These are phyloP conservation scores for Cladosporium sp. DNA, from an alignment of 2,329 filamentous ascomycete species.

Conservation along the genomic window DNA sequence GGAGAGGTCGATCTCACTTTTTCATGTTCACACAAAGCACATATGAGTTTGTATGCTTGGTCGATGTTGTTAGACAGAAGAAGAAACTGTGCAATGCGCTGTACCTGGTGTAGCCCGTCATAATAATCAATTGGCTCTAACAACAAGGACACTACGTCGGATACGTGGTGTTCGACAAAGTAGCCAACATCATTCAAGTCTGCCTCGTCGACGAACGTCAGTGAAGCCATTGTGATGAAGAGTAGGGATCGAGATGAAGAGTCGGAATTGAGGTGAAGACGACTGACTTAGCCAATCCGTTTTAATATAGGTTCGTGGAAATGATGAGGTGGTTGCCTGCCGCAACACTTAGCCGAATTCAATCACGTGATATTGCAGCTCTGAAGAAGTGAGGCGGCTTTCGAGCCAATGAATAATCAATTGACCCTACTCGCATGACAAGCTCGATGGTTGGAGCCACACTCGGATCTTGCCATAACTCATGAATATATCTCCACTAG, in stretches of 20 bases:
- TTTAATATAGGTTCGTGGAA: too few species aligned
- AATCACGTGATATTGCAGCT: background rate
- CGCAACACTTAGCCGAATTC: background rate
- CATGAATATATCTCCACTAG: background rate
- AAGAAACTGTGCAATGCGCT: background rate
- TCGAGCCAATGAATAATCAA: background rate
- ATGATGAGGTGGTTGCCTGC: too few species aligned
- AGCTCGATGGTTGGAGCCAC: background rate
- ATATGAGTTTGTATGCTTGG: background rate
- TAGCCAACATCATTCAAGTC: background rate
- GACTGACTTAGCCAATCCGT: too few species aligned
- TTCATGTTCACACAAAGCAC: background rate
- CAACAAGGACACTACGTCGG: background rate
- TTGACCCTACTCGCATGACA: too few species aligned
- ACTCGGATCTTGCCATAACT: background rate
- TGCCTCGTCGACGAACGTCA: background rate
- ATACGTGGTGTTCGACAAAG: background rate
- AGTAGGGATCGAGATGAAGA: background rate
- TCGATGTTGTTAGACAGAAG: background rate
- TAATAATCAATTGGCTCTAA: background rate
- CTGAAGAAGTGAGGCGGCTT: background rate
- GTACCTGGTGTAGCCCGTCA: background rate
- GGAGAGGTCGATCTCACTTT: background rate
- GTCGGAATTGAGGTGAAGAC: too few species aligned
- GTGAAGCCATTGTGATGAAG: background rate